These are phyloP conservation scores for Alternaria sp. DNA, from an alignment of 2,329 filamentous ascomycete species.

Conservation along the genomic window DNA sequence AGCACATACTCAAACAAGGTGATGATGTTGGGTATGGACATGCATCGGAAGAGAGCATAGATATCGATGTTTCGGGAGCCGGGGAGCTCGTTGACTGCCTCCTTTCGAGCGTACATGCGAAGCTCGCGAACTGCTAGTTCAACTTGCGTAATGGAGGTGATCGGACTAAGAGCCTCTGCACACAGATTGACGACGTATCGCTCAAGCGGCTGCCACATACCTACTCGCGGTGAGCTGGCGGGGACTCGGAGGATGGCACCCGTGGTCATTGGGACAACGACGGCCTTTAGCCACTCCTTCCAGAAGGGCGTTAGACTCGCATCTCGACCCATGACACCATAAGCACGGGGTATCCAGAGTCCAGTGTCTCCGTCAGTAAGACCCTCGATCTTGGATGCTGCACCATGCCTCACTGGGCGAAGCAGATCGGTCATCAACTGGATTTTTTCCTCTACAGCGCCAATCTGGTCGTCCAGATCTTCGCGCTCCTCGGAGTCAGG, in stretches of 20 bases:
- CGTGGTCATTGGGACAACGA: slow-evolving; percentile 95
- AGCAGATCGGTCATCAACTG: slow-evolving; percentile 95
- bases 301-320: slow-evolving; percentile 86
- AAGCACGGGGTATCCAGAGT: slow-evolving; percentile 93
- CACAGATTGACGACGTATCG: slow-evolving; percentile 97
- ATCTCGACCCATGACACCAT: slow-evolving; percentile 90
- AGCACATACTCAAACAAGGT: slow-evolving; percentile 93
- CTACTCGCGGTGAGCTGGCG: slow-evolving; percentile 86
- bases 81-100: slow-evolving; percentile 91
- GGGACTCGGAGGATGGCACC: slow-evolving; percentile 84
- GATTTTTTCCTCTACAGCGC: slow-evolving; percentile 96
- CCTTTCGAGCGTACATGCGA: slow-evolving; percentile 89
- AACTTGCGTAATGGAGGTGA: slow-evolving; percentile 94
- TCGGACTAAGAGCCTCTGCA: slow-evolving; percentile 90
- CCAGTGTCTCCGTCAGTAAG: slow-evolving; percentile 94
- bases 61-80: slow-evolving; percentile 91
- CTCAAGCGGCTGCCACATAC: slow-evolving; percentile 95
- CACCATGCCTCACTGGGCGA: slow-evolving; percentile 89
- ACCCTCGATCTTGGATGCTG: slow-evolving; percentile 96
- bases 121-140: slow-evolving; percentile 90
- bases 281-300: slow-evolving; percentile 97
- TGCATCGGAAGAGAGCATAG: slow-evolving; percentile 87
- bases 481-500: slow-evolving; percentile 87
- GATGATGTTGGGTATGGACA: slow-evolving; percentile 92
- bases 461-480: slow-evolving; percentile 90